Conservation (phyloP, 345 rosid species). For the Microthlaspi erraticum region DNA sequence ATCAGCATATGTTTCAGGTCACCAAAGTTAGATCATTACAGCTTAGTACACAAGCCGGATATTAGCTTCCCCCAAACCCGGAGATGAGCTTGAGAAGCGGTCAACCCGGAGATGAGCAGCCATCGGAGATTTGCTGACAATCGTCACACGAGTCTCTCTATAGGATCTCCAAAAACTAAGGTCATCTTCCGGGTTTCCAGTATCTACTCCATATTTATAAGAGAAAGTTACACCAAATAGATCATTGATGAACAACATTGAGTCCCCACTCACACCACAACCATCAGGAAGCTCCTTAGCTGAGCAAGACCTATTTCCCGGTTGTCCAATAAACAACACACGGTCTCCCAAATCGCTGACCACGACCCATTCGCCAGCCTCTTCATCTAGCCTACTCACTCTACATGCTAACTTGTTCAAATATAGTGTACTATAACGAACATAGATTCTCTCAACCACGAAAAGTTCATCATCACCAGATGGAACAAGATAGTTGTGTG, state of each 20-base stretch:
- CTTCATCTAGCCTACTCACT: slow-evolving; percentile 12
- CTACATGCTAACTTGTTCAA: neutral
- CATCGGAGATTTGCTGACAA: neutral
- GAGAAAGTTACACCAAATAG: neutral
- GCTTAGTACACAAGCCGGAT: too few species aligned
- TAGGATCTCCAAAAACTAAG: neutral
- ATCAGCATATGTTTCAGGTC: neutral
- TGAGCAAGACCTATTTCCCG: neutral
- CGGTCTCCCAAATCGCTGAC: slow-evolving; percentile 1
- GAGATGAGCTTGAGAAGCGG: too few species aligned
- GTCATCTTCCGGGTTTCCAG: neutral
- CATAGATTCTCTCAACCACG: neutral
- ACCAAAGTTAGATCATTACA: neutral
- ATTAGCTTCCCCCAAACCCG: too few species aligned
- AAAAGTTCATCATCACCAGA: slow-evolving; percentile 22
- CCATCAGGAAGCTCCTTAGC: slow-evolving; percentile 3
- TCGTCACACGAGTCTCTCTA: neutral
- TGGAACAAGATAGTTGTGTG: neutral
- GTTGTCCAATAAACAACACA: neutral
- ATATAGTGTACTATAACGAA: neutral
- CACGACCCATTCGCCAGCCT: neutral
- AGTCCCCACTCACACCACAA: slow-evolving; percentile 16
- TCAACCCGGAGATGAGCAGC: neutral
- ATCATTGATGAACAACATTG: neutral
- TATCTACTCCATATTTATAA: slow-evolving; percentile 2